Conservation (phyloP, 139 green algal species). For the Spirogloea muscicola region DNA sequence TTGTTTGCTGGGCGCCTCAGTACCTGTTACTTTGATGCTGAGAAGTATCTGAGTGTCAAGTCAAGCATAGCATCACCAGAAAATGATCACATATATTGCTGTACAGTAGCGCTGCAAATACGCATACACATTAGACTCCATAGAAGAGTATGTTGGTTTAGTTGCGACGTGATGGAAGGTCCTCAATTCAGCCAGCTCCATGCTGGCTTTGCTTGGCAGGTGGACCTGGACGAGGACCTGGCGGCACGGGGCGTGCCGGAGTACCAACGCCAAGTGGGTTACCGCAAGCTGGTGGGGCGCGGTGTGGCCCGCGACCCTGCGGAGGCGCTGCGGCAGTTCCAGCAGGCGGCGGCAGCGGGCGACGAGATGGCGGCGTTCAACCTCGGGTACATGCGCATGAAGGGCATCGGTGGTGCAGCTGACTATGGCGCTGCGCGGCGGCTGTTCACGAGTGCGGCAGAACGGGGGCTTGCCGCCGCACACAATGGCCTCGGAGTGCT, state of each 20-base stretch:
- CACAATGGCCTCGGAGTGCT: slow-evolving; percentile 60
- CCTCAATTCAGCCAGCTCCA: not conserved
- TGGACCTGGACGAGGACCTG: slow-evolving; percentile 31
- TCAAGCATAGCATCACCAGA: not conserved
- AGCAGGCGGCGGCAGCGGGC: slow-evolving; percentile 54
- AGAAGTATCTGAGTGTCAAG: not conserved
- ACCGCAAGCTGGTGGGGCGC: slow-evolving; percentile 58
- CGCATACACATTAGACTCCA: not conserved
- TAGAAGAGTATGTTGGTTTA: not conserved
- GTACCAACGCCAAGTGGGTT: slow-evolving; percentile 51
- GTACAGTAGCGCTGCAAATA: not conserved
- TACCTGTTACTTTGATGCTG: not conserved
- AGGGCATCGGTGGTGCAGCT: slow-evolving; percentile 45
- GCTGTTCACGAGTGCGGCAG: slow-evolving; percentile 51
- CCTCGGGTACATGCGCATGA: slow-evolving; percentile 65
- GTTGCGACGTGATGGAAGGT: not conserved
- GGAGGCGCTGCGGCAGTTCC: slow-evolving; percentile 55
- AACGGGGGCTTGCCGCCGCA: slow-evolving; percentile 46
- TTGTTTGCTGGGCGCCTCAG: no score
- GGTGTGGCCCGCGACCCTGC: slow-evolving; percentile 57
- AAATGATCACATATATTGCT: no score
- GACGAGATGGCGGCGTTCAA: slow-evolving; percentile 63
- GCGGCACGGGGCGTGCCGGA: slow-evolving; percentile 19
- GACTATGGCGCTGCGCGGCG: slow-evolving; percentile 50
- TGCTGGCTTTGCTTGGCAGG: not conserved